These are phyloP conservation scores for Chaetomiaceae sp. DNA, from an alignment of 2,329 filamentous ascomycete species.

Conservation along the genomic window DNA sequence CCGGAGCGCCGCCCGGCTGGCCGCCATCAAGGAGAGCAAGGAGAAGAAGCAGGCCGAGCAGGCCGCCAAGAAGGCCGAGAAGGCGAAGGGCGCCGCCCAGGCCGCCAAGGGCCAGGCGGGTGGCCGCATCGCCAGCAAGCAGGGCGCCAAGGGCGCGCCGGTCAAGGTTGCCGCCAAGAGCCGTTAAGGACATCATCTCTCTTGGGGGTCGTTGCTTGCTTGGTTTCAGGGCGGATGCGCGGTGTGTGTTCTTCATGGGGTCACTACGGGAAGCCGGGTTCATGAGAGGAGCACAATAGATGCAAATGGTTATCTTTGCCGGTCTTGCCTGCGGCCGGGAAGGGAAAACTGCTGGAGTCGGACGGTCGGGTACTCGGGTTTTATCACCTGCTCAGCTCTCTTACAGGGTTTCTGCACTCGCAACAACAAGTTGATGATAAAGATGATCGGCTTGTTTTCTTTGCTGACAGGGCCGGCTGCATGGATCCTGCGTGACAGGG, in stretches of 20 bases:
- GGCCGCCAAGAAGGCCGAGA: slow-evolving; percentile 96
- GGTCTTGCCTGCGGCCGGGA: slow-evolving; percentile 22
- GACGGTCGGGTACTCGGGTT: slow-evolving; percentile 27
- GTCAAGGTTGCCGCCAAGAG: slow-evolving; percentile 79
- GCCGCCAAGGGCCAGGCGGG: slow-evolving; percentile 70
- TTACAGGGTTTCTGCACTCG: slow-evolving; percentile 22
- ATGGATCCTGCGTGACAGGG: slow-evolving; percentile 26
- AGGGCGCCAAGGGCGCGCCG: slow-evolving; percentile 86
- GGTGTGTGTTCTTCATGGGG: slow-evolving; percentile 17
- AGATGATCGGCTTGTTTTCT: slow-evolving; percentile 21
- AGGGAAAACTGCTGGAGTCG: slow-evolving; percentile 25
- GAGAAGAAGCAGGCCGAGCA: slow-evolving; percentile 89
- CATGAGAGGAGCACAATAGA: slow-evolving; percentile 18
- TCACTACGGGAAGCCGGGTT: slow-evolving; percentile 10
- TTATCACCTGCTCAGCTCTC: slow-evolving; percentile 24
- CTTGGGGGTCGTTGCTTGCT: slow-evolving; percentile 16
- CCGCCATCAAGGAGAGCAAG: slow-evolving; percentile 96
- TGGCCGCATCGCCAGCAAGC: slow-evolving; percentile 82
- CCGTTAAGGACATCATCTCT: slow-evolving; percentile 59
- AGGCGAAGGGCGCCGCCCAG: slow-evolving; percentile 81
- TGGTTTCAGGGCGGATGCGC: slow-evolving; percentile 14
- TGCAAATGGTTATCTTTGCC: slow-evolving; percentile 22
- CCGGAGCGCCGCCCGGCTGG: slow-evolving; percentile 79
- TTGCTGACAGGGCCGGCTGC: slow-evolving; percentile 25
- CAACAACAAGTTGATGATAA: slow-evolving; percentile 20